A percentile compares a stretch with the other conserved stretches of the same genome.
Evolutionary conservation across 148 eudicot genomes (phyloP).

Genomic region (Fagopyrum homotropicum): DNA sequence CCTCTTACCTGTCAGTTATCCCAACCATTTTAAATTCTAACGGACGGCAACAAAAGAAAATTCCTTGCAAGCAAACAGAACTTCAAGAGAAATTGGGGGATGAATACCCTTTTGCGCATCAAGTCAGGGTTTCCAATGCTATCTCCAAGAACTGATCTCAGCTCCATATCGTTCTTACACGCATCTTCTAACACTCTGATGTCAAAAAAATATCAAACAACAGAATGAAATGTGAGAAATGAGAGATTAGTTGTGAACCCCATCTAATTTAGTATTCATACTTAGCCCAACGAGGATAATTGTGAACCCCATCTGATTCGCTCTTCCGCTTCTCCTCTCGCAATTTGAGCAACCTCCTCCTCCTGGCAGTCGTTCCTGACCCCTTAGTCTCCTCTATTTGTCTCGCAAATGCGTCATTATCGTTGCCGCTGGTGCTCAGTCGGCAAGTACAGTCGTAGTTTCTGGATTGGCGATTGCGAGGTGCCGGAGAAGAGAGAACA

Average conservation of each 20-base stretch:
- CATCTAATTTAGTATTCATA: constrained; percentile 31
- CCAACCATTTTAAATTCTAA: neutral
- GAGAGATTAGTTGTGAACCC: constrained; percentile 34
- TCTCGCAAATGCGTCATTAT: constrained; percentile 4
- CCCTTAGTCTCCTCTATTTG: constrained; percentile 33
- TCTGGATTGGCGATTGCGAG: neutral
- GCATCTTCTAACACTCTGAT: constrained; percentile 91
- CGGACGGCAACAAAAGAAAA: neutral
- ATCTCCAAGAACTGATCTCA: constrained; percentile 86
- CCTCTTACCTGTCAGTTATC: too few species aligned
- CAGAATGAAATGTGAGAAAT: neutral
- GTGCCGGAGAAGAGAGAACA: neutral
- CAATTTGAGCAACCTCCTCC: constrained; percentile 64
- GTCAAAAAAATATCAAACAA: neutral
- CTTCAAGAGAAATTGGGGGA: neutral
- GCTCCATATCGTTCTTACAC: constrained; percentile 74
- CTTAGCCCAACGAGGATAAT: constrained; percentile 97
- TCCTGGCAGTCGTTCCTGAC: constrained; percentile 87
- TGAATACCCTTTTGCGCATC: constrained; percentile 72
- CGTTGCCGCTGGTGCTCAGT: constrained; percentile 1
- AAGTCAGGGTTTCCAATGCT: constrained; percentile 90
- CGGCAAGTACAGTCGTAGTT: neutral
- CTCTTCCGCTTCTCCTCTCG: constrained; percentile 79
- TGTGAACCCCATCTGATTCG: constrained; percentile 49
- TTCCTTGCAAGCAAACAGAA: neutral